phyloP scores from a whole-genome alignment of 2,329 filamentous ascomycete species.

The Exophiala sp. region DNA sequence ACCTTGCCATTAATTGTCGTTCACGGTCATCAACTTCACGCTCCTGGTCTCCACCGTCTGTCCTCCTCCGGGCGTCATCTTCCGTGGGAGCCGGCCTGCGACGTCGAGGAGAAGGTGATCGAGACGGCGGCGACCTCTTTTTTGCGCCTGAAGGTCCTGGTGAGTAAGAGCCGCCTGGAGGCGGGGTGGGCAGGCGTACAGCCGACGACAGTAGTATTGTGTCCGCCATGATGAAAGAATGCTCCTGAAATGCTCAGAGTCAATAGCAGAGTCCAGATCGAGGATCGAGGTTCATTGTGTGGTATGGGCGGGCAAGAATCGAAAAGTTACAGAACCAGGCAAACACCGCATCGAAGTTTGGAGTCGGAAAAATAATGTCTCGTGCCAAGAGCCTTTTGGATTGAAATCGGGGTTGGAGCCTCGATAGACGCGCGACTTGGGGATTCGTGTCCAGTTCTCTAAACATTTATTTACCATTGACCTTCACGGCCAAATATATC shows the following conservation, averaged over 20 bases:
- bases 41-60: slow-evolving; percentile 43
- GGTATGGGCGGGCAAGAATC: background rate
- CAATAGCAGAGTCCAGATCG: background rate
- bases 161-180: slow-evolving; percentile 47
- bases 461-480: background rate
- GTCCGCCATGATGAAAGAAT: slow-evolving; percentile 37
- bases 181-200: slow-evolving; percentile 58
- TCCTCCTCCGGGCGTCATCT: slow-evolving; percentile 27
- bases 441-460: slow-evolving; percentile 21
- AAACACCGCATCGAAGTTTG: background rate
- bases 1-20: slow-evolving; percentile 51
- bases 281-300: background rate
- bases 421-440: slow-evolving; percentile 8
- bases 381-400: slow-evolving; percentile 1
- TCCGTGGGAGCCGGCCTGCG: slow-evolving; percentile 46
- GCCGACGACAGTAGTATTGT: slow-evolving; percentile 51
- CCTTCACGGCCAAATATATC: too few species aligned
- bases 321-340: slow-evolving; percentile 1
- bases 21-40: slow-evolving; percentile 49
- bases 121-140: slow-evolving; percentile 56
- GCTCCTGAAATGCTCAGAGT: background rate
- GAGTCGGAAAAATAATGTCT: slow-evolving; percentile 4
- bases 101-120: slow-evolving; percentile 51
- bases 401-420: too few species aligned
- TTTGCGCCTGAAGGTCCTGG: slow-evolving; percentile 49